These are phyloP conservation scores for Panaeolus cyanescens DNA, from an alignment of 768 basidiomycete genomes.

Conservation along the genomic window DNA sequence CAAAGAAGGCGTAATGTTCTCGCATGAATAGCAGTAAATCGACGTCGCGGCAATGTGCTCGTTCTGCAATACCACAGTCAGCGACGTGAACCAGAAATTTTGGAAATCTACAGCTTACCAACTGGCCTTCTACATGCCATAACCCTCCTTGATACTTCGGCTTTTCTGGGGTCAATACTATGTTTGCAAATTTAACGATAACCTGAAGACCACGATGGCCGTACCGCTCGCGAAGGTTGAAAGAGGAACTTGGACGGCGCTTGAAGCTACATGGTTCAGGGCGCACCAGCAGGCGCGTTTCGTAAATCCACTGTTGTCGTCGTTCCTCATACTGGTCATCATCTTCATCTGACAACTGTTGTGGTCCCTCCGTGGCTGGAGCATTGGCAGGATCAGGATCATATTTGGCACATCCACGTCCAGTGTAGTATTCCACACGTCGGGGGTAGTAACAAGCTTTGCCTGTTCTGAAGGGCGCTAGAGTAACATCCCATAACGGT, in stretches of 20 bases:
- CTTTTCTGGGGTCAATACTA: constrained; percentile 18
- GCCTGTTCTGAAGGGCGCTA: constrained; percentile 10
- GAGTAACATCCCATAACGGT: constrained; percentile 33
- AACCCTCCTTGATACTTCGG: constrained; percentile 15
- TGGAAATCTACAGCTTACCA: constrained; percentile 7
- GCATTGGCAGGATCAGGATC: constrained; percentile 16
- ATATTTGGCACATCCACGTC: no score
- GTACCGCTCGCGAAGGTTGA: neutral
- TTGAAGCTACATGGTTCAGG: constrained; percentile 18
- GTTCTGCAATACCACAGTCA: constrained; percentile 16
- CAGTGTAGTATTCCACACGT: constrained; percentile 17
- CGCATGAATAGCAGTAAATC: constrained; percentile 25
- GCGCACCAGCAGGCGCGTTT: constrained; percentile 11
- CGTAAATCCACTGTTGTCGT: constrained; percentile 14
- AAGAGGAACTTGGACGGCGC: neutral
- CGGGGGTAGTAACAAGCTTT: neutral
- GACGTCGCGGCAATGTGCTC: constrained; percentile 32
- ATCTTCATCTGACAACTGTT: constrained; percentile 16
- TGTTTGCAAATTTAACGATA: constrained; percentile 22
- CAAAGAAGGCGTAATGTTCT: constrained; percentile 22
- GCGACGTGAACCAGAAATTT: no score
- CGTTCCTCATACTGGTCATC: constrained; percentile 14
- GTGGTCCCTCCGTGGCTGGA: constrained; percentile 17
- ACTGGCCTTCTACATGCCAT: constrained; percentile 20
- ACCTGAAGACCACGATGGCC: constrained; percentile 14